These are phyloP conservation scores for Mollisiaceae sp. DNA, from an alignment of 2,329 filamentous ascomycete genomes.

Conservation along the genomic window DNA sequence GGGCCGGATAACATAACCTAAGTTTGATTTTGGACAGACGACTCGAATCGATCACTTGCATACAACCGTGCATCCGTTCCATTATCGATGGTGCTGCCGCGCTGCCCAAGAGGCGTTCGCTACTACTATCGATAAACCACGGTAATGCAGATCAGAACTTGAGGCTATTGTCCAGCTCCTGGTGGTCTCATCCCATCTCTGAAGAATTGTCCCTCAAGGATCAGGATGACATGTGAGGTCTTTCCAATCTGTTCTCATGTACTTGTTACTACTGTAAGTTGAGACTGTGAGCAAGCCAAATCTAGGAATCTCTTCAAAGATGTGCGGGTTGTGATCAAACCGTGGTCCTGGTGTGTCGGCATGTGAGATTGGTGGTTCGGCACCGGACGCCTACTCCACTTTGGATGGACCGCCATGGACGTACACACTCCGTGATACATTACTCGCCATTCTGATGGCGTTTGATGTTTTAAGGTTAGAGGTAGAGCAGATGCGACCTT, in stretches of 20 bases:
- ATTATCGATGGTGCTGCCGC: constrained; percentile 10
- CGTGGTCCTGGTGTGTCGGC: neutral
- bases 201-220: neutral
- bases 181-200: neutral
- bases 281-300: neutral
- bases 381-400: neutral
- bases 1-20: neutral
- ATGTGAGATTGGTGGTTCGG: neutral
- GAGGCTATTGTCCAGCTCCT: constrained; percentile 7
- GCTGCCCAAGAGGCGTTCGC: constrained; percentile 18
- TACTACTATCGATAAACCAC: constrained; percentile 5
- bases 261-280: neutral
- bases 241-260: constrained; percentile 2
- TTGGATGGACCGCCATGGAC: neutral
- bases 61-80: constrained; percentile 36
- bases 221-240: neutral
- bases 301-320: neutral
- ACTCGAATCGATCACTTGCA: constrained; percentile 37
- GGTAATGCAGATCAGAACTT: constrained; percentile 18
- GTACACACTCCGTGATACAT: neutral
- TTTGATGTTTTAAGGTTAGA: constrained; percentile 2
- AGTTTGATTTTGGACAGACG: neutral
- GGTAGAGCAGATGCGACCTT: neutral
- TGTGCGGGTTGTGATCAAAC: neutral
- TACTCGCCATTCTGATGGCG: neutral